Conservation (phyloP, 495 filamentous ascomycete genomes). For the Aspergillus nidulans region DNA sequence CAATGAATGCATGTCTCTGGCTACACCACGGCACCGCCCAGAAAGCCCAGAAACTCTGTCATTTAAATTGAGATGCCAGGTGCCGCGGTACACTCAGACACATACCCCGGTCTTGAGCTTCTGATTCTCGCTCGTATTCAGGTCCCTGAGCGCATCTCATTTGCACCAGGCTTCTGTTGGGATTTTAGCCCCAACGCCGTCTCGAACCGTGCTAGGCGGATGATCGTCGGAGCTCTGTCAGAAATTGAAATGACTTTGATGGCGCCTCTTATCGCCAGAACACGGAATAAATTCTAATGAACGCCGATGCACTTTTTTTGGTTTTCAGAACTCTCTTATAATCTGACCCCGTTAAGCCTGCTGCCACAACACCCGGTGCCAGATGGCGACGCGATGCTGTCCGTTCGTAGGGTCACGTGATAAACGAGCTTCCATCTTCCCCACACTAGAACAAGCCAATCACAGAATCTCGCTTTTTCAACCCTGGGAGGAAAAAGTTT, state of each 20-base stretch:
- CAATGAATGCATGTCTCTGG: neutral
- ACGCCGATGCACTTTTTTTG: too few relatives aligned
- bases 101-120: neutral
- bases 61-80: neutral
- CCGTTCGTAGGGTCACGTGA: too few relatives aligned
- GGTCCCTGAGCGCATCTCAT: neutral
- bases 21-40: neutral
- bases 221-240: neutral
- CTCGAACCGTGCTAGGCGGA: neutral
- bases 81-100: constrained; percentile 10
- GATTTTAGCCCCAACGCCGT: constrained; percentile 18
- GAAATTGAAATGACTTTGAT: neutral
- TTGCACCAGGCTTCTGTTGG: constrained; percentile 19
- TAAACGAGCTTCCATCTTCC: too few relatives aligned
- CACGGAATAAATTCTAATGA: neutral
- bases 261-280: too few relatives aligned
- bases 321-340: neutral
- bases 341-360: too few relatives aligned
- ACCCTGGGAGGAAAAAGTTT: too few relatives aligned
- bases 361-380: too few relatives aligned
- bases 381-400: neutral
- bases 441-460: too few relatives aligned
- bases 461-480: too few relatives aligned
- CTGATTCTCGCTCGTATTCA: neutral
- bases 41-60: constrained; percentile 1